Evolutionary conservation across 306 rosid genomes (phyloP).

Genomic region (Gleditsia sinensis): DNA sequence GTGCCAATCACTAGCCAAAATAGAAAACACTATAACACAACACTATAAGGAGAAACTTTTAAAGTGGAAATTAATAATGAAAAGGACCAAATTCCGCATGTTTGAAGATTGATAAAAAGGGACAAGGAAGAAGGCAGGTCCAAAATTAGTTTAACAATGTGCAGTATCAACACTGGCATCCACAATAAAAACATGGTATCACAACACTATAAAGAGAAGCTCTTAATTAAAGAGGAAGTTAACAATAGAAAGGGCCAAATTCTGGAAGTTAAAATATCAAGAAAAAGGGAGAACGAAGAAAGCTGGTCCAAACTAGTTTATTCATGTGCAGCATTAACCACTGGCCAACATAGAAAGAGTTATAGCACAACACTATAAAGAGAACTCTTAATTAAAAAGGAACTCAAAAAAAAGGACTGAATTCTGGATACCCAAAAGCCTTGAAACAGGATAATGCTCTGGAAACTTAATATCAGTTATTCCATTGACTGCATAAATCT

Average conservation of each 20-base stretch:
- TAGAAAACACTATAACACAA: neutral
- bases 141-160: neutral
- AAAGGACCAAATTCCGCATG: neutral
- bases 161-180: neutral
- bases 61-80: neutral
- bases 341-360: neutral
- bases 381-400: neutral
- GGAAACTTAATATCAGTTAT: slow-evolving; percentile 75
- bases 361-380: neutral
- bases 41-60: neutral
- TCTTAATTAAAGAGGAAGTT: neutral
- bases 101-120: neutral
- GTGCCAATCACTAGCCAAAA: neutral
- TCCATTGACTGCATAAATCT: slow-evolving; percentile 81
- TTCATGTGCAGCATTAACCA: neutral
- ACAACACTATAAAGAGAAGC: neutral
- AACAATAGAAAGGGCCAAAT: neutral
- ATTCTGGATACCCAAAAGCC: slow-evolving; percentile 68
- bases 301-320: neutral
- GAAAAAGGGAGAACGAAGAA: neutral
- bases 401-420: neutral
- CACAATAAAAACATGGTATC: neutral
- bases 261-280: neutral
- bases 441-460: slow-evolving; percentile 84
- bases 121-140: neutral